Evolutionary conservation across 768 basidiomycete species (phyloP), one percentile per base, ranked within the genome.

Genomic region (Omphalotus guepiniiformis): DNA sequence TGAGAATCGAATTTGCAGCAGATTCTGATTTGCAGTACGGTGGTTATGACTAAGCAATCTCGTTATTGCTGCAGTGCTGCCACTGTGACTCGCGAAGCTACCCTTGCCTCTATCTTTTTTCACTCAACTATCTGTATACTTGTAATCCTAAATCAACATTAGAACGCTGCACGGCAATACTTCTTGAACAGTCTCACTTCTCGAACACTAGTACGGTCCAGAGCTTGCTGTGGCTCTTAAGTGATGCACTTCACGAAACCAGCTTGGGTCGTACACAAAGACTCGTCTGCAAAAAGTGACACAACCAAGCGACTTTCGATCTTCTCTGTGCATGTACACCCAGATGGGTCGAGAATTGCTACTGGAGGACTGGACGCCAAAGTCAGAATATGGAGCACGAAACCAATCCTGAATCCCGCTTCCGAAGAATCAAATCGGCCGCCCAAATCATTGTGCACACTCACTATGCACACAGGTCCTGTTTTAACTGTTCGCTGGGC

Each of bases 381-480:
- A 71, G 83, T 99, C 51, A 87, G 93, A 40, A 91, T 99, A 67
- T 99, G 95, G 95, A 89, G 88, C 52, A 98, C 96, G 1, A 85
- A 89, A 52, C 94, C 96, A 0, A 95, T 98, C 55, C 70, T 98
- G n/a, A 83, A 83, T 53, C 67, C 76, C 12, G 75, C 80, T 35
- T 73, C 88, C 23, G 82, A 88, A 59, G 63, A 67, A 52, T 79
- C 83, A 37, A 77, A 84, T 49, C 74, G 78, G 47, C 83, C 88
- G 23, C 93, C 90, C 12, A 95, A 93, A 61, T 80, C 87, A 12
- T 71, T 98, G 22, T 93, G 89, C 56, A 98, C 95, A 0, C 75
- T 98, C 45, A 82, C 86, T 2, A 89, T 92, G 80, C 96, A 99
- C 62, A 91, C 88, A 0, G 95, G 95, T 0, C 88, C 93, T 0